phyloP scores from a whole-genome alignment of 176 grass and related monocot genomes.

The Hordeum vulgare region DNA sequence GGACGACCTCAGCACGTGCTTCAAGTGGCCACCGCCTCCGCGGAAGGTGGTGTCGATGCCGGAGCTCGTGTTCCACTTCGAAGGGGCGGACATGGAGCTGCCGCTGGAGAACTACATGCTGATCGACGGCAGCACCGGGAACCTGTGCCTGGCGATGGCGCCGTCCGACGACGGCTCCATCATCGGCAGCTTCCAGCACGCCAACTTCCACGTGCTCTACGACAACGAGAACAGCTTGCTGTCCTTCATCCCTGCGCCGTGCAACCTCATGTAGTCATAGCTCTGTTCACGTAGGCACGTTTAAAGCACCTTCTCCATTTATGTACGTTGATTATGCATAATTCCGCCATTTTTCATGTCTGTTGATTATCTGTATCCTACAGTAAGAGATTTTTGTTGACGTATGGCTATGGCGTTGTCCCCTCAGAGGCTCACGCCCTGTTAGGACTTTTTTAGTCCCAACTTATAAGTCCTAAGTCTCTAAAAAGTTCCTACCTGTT shows the following conservation, averaged over 20 bases:
- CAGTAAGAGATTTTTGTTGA: too few relatives aligned
- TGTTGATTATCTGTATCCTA: not conserved
- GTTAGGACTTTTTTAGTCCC: too few relatives aligned
- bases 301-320: not conserved
- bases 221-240: constrained; percentile 49
- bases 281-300: not conserved
- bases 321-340: not conserved
- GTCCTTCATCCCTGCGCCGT: constrained; percentile 37
- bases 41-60: constrained; percentile 15
- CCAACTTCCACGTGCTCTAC: constrained; percentile 52
- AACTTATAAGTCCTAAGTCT: too few relatives aligned
- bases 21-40: constrained; percentile 40
- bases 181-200: constrained; percentile 49
- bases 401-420: too few relatives aligned
- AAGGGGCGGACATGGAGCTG: constrained; percentile 36
- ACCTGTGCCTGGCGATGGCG: constrained; percentile 42
- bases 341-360: not conserved
- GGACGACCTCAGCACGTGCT: constrained; percentile 39
- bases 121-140: constrained; percentile 19
- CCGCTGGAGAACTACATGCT: constrained; percentile 40
- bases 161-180: constrained; percentile 31
- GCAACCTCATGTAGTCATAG: constrained; percentile 20
- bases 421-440: too few relatives aligned
- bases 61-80: constrained; percentile 36
- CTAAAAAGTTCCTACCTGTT: too few relatives aligned